These are phyloP conservation scores for Naganishia friedmannii DNA, from an alignment of 768 basidiomycete genomes.

Conservation along the genomic window DNA sequence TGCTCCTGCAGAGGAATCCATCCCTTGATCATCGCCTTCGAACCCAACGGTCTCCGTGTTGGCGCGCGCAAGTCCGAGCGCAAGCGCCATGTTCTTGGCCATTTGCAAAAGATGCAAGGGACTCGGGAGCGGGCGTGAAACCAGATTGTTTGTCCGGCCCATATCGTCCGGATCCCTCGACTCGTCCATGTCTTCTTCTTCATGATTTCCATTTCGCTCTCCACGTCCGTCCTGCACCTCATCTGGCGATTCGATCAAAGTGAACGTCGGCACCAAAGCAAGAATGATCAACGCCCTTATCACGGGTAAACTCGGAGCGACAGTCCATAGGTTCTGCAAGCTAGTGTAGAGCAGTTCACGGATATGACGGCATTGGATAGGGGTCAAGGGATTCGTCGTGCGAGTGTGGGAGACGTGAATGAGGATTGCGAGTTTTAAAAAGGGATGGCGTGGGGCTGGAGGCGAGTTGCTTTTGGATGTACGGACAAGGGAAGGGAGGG, in stretches of 20 bases:
- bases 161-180: background rate
- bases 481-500: background rate
- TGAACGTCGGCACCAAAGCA: background rate
- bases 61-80: background rate
- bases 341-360: background rate
- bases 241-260: background rate
- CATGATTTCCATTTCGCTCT: background rate
- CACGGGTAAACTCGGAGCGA: background rate
- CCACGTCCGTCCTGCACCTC: background rate
- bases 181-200: background rate
- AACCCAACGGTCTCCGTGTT: background rate
- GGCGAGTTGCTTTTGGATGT: background rate
- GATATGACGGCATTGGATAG: background rate
- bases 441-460: background rate
- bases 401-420: background rate
- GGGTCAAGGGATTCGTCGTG: background rate
- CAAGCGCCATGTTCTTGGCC: background rate
- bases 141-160: background rate
- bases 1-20: background rate
- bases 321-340: background rate
- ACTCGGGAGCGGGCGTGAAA: background rate
- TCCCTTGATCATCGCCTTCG: background rate
- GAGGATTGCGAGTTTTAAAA: background rate
- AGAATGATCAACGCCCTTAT: background rate
- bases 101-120: background rate